Conservation (phyloP, 2,329 filamentous ascomycete genomes). For the Parastagonospora nodorum region DNA sequence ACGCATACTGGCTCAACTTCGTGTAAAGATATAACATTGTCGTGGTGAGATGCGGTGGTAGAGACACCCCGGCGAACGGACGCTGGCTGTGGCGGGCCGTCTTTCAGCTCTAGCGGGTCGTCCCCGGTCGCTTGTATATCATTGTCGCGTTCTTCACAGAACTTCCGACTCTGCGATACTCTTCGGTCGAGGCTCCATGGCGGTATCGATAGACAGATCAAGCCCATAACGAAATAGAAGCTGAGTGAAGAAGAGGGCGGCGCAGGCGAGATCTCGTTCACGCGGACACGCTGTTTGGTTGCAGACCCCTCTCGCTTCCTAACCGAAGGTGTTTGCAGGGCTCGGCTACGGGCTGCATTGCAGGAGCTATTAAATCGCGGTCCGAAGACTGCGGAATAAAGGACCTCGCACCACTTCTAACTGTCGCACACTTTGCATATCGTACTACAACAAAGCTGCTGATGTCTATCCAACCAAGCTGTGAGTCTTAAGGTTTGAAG, state of each 20-base stretch:
- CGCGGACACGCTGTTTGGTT: constrained; percentile 7
- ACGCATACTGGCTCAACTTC: constrained; percentile 63
- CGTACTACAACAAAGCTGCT: not conserved
- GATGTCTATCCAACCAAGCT: too few species aligned
- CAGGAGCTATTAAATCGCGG: not conserved
- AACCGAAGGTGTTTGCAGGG: constrained; percentile 22
- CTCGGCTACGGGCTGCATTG: not conserved
- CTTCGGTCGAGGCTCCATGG: constrained; percentile 21
- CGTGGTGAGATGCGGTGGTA: constrained; percentile 27
- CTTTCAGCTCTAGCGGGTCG: constrained; percentile 2
- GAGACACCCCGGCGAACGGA: constrained; percentile 15
- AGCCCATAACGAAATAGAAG: constrained; percentile 11
- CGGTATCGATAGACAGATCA: constrained; percentile 4
- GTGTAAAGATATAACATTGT: constrained; percentile 44
- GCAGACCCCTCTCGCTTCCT: constrained; percentile 24
- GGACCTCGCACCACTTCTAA: not conserved
- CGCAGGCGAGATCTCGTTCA: constrained; percentile 5
- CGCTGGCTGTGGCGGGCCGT: constrained; percentile 3
- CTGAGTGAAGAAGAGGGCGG: constrained; percentile 7
- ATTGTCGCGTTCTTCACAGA: not conserved
- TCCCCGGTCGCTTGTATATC: not conserved
- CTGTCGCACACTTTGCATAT: not conserved
- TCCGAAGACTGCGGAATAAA: not conserved
- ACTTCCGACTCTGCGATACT: constrained; percentile 7
- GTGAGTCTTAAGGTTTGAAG: too few species aligned